Evolutionary conservation across 371 early-diverging fungal species (phyloP), one percentile per base, ranked within the genome.

Genomic region (Mucor saturninus): DNA sequence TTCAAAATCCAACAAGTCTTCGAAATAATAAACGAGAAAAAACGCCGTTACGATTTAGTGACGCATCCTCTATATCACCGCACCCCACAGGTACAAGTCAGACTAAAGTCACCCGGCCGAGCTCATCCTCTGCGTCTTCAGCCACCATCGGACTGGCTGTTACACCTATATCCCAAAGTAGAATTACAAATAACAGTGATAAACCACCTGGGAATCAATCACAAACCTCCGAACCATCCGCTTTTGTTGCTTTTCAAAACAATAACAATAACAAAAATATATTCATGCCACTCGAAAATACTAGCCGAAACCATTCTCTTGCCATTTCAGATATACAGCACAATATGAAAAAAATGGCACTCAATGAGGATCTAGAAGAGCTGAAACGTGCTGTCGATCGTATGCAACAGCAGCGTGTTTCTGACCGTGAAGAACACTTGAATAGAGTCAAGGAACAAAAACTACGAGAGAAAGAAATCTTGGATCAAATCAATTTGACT

Each of bases 391-490:
- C 62, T 1, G 31, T 67, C 2, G 62, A 67, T 35, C 56, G 50
- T 10, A 57, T 67, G 48, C 57, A 67, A 31, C 62, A 67, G 29
- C 46, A 67, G 29, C 62, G 62, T 39, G 21, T 48, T 10, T 32
- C 38, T 3, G 67, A 67, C 10, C 30, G 49, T 4, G 48, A 67
- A 40, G 67, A 67, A 2, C 57, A 61, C 38, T 37, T 62, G 30
- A 46, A 42, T 30, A 50, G 67, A 54, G 53, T 62, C 8, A 49
- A 56, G 11, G 62, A 67, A 32, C 67, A 67, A 48, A 67, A 62
- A 30, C 38, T 30, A 32, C n/a, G 46, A 28, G 67, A 67, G 40
- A 52, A 40, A 9, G 67, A 61, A 10, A 62, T 67, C 3, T 21
- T 61, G 32, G 48, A 62, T 31, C 67, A 67, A 15, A 67, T 67